Evolutionary conservation across 192 early-diverging fungal species (phyloP), one percentile per base, ranked within the genome.

Genomic region (Coemansia sp.): DNA sequence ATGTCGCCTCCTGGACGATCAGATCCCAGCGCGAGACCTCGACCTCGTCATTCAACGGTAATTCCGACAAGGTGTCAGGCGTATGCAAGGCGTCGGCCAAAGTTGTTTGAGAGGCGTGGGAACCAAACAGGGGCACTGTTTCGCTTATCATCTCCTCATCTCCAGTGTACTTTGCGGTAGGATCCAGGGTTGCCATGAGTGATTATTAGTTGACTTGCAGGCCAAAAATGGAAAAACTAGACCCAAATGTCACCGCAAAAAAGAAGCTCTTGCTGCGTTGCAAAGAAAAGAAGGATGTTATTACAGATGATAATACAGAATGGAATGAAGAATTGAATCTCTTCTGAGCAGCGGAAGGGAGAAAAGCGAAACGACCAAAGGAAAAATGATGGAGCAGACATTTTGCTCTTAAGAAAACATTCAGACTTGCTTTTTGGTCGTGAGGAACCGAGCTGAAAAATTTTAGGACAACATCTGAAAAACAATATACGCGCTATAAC

Each of bases 1-100:
- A 81, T 52, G 29, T 35, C 2, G 64, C 55, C 51, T 81, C 78
- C 53, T 81, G 73, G 48, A 48, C 58, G 46, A 74, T 62, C 58
- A 78, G 46, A 7, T 35, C 35, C 7, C 23, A 10, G 6, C 70
- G 75, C 15, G 70, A 56, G 34, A 72, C 7, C 9, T 23, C 58
- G 8, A 60, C 35, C 64, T 78, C 70, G 60, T 72, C 75, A 25
- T 68, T 63, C 9, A 66, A 10, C 4, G 59, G 39, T 35, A 10
- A 7, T 16, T 10, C 40, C 48, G 8, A n/a, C n/a, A n/a, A n/a
- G n/a, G n/a, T 9, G 9, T 23, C 25, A 13, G 25, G 7, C 12
- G 20, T 15, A 40, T 40, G 21, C 28, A 63, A 21, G 5, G 16
- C 45, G 33, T 70, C 61, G 12, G 61, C 45, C n/a, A 79, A 61